Base-by-base conservation (phyloP, 2,329 filamentous ascomycete species). In the Cladosporium sp. region DNA sequence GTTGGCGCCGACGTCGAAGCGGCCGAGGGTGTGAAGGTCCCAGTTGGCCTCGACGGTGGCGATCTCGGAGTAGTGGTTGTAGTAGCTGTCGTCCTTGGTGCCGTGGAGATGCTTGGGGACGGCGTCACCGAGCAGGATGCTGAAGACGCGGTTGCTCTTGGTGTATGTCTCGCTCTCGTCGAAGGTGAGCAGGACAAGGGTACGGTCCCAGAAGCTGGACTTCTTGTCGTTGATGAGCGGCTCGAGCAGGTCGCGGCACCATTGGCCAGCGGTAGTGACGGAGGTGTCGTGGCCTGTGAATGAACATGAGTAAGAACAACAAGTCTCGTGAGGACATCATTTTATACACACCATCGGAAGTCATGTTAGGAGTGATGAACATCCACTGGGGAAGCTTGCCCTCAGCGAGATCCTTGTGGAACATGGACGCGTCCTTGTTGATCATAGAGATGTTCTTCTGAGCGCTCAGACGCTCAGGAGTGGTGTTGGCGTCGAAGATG, bases 371-470 rank as follows among this genome's bases (percentile, higher is more conserved):
- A 0, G 84, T 86, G 64, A 86, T 80, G 69, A 86, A 86, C 54
- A 78, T 75, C 70, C 82, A 86, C 72, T 91, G 87, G 2, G 87
- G 87, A 13, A 91, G 78, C 41, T 72, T 77, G 62, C 83, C 70
- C 57, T 71, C 73, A 53, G 77, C 70, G 11, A 91, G 74, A 61
- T 93, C 88, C 43, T 78, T 71, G 60, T 84, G 76, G 72, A 92
- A 90, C 60, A 77, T 65, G 9, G 49, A 45, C 28, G 48, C 48
- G 62, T 93, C 88, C 43, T 78, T 71, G 60, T 84, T 76, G 72
- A 92, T 90, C 60, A 77, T 65, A 46, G 76, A 84, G 54, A 88
- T 74, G 71, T 89, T 90, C 77, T 92, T 92, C 69, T 87, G 84
- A 65, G 82, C 77, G 5, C 79, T 76, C 1, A 87, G 74, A 22